These are phyloP conservation scores for Corchorus capsularis DNA, from an alignment of 345 rosid genomes.

Conservation along the genomic window DNA sequence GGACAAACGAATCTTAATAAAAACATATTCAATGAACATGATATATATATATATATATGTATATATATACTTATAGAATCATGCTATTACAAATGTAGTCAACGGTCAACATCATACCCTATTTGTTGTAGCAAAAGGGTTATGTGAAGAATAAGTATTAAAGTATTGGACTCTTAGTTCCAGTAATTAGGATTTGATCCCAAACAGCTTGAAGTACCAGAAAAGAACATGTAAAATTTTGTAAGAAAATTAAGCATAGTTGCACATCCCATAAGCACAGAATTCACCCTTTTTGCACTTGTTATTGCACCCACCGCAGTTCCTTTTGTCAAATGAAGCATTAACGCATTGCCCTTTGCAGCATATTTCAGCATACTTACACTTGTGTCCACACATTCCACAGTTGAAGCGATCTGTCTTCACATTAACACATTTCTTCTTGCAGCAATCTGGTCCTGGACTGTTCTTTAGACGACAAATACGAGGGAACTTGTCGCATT, in stretches of 20 bases:
- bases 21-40: too few species aligned
- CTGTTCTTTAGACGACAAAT: conserved; percentile 33
- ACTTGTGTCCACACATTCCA: conserved; percentile 35
- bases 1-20: too few species aligned
- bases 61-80: too few species aligned
- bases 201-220: too few species aligned
- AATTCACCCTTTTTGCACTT: conserved; percentile 33
- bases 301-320: conserved; percentile 33
- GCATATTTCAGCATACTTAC: conserved; percentile 32
- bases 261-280: conserved; percentile 34
- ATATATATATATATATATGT: too few species aligned
- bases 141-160: too few species aligned
- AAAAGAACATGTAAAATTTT: too few species aligned
- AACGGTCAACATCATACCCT: too few species aligned
- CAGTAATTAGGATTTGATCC: too few species aligned
- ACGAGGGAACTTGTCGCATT: conserved; percentile 30
- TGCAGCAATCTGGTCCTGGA: conserved; percentile 40
- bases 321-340: conserved; percentile 26
- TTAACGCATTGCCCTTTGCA: conserved; percentile 31
- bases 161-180: too few species aligned
- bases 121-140: too few species aligned
- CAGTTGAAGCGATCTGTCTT: conserved; percentile 26
- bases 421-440: conserved; percentile 37
- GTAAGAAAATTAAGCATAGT: conserved; percentile 25
- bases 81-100: too few species aligned